phyloP scores from a whole-genome alignment of 2,329 filamentous ascomycete genomes.

The Parastagonospora nodorum region DNA sequence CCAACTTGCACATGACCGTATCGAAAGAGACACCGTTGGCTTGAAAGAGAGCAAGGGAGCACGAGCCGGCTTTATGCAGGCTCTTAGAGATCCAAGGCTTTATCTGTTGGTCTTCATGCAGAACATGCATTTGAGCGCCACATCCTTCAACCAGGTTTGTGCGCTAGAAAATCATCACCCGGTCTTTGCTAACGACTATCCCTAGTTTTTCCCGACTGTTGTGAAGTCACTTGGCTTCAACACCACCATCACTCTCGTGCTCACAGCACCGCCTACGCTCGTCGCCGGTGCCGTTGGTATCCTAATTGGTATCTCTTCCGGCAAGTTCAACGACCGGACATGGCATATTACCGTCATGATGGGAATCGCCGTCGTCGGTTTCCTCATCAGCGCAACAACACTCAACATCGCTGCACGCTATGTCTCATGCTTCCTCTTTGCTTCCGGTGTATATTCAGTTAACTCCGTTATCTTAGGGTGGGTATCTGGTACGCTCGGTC shows the following conservation, averaged over 20 bases:
- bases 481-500: constrained; percentile 49
- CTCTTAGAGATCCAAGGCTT: constrained; percentile 56
- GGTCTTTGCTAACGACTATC: neutral
- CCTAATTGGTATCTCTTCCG: constrained; percentile 40
- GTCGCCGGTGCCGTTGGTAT: constrained; percentile 35
- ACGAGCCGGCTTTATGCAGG: constrained; percentile 57
- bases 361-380: constrained; percentile 44
- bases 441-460: constrained; percentile 28
- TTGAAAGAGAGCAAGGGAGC: constrained; percentile 50
- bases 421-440: constrained; percentile 34
- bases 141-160: constrained; percentile 50
- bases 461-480: constrained; percentile 46
- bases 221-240: constrained; percentile 57
- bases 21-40: constrained; percentile 55
- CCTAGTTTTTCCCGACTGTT: constrained; percentile 53
- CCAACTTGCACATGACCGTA: constrained; percentile 37
- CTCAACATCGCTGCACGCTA: constrained; percentile 44
- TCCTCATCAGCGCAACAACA: constrained; percentile 43
- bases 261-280: constrained; percentile 46
- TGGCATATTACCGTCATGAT: constrained; percentile 49
- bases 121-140: constrained; percentile 57
- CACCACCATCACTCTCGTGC: constrained; percentile 56
- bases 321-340: constrained; percentile 47
- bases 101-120: constrained; percentile 62
- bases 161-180: neutral